phyloP scores from a whole-genome alignment of 495 filamentous ascomycete genomes.

The Lophium mytilinum region DNA sequence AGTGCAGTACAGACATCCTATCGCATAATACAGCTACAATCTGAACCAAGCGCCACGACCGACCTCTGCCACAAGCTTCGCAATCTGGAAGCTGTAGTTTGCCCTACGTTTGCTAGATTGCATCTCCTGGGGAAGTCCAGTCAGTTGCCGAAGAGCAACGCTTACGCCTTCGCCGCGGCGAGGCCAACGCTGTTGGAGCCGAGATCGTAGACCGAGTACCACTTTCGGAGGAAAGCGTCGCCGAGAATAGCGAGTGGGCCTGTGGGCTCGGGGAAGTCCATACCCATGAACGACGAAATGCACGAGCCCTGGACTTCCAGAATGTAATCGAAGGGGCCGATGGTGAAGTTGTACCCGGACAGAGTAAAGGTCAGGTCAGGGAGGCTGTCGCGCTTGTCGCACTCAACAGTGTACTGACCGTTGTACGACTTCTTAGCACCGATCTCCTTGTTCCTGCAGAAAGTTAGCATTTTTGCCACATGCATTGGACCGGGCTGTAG shows the following conservation, averaged over 20 bases:
- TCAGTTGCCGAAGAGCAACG: neutral
- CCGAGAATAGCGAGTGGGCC: slow-evolving; percentile 94
- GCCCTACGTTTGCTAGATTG: no score
- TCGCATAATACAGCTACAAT: slow-evolving; percentile 6
- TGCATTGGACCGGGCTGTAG: neutral
- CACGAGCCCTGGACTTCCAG: slow-evolving; percentile 91
- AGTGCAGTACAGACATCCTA: slow-evolving; percentile 4
- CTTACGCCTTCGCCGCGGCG: slow-evolving; percentile 60
- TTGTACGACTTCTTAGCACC: slow-evolving; percentile 94
- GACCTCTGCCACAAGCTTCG: neutral
- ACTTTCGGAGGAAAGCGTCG: slow-evolving; percentile 93
- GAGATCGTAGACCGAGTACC: slow-evolving; percentile 95
- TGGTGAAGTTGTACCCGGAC: slow-evolving; percentile 81
- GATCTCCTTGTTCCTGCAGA: slow-evolving; percentile 75
- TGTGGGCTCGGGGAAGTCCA: slow-evolving; percentile 88
- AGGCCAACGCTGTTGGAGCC: slow-evolving; percentile 78
- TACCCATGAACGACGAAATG: slow-evolving; percentile 95
- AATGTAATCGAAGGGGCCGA: slow-evolving; percentile 85
- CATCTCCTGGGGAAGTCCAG: no score
- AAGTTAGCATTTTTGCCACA: slow-evolving; percentile 10
- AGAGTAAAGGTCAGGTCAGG: slow-evolving; percentile 87
- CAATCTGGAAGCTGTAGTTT: no score
- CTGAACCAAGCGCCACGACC: neutral
- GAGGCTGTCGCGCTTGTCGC: slow-evolving; percentile 68
- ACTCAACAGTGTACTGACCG: slow-evolving; percentile 93